These are phyloP conservation scores for Taxillus chinensis DNA, from an alignment of 164 flowering plant species.

Conservation along the genomic window DNA sequence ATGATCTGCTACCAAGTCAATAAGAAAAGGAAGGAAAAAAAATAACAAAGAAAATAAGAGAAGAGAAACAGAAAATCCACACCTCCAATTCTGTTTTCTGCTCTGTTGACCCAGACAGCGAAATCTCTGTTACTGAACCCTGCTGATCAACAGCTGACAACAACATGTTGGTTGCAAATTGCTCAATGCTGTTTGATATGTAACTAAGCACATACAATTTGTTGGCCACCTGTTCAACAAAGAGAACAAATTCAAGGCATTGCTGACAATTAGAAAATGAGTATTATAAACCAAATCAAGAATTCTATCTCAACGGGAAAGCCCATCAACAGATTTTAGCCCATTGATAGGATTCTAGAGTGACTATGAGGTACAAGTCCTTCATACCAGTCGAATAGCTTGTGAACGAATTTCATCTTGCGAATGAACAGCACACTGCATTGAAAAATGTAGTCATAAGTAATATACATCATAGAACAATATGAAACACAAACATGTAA, in stretches of 20 bases:
- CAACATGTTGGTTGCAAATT: conserved; percentile 69
- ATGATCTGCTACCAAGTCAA: too few species aligned
- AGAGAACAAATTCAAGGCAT: conserved; percentile 5
- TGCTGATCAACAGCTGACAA: conserved; percentile 58
- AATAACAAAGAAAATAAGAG: neutral
- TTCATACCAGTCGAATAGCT: conserved; percentile 87
- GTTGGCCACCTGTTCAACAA: conserved; percentile 67
- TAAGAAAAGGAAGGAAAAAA: neutral
- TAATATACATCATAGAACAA: neutral
- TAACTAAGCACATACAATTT: conserved; percentile 67
- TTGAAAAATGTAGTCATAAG: conserved; percentile 14
- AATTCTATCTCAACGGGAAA: neutral
- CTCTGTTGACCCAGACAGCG: conserved; percentile 25
- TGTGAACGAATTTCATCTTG: conserved; percentile 84
- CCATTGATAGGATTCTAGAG: neutral
- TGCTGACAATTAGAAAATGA: conserved; percentile 1
- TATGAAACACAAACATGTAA: neutral
- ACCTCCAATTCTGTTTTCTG: conserved; percentile 55
- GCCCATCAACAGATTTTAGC: neutral
- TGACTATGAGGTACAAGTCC: neutral
- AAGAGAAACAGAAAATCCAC: conserved; percentile 6
- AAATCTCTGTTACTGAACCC: conserved; percentile 28
- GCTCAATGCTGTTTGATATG: conserved; percentile 58
- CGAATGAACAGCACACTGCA: conserved; percentile 82
- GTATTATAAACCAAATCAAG: neutral